Evolutionary conservation across 2,329 filamentous ascomycete genomes (phyloP), one percentile per base, ranked within the genome.

Genomic region (Drechslerella coelobrocha): DNA sequence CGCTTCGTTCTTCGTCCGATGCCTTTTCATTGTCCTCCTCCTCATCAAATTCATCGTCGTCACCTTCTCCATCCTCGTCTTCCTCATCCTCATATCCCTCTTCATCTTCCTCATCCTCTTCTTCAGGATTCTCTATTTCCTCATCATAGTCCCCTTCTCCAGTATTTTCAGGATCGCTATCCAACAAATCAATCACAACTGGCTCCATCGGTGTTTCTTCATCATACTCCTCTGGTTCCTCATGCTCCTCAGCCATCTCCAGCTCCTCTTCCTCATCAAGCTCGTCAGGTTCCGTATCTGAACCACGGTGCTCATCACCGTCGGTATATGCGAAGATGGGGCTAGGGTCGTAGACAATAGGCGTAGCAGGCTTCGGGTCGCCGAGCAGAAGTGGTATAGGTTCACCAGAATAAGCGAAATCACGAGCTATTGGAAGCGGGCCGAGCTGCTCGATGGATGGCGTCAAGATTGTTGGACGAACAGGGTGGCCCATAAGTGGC

Each of bases 401-500:
- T 23, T 31, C 37, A 23, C 29, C 41, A 27, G 57, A 57, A 29
- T 69, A 69, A 37, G 65, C 65, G 27, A 69, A 69, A 41, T 69
- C 65, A 31, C 65, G 65, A 34, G 56, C 57, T 10, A 69, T 69
- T 4, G 65, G 65, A 17, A 56, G 31, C 14, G 57, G 48, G 4
- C 51, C 51, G 14, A 54, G 51, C 9, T 50, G 43, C 34, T 24
- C 19, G 17, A 29, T 29, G 21, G 31, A 55, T 63, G 14, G 51
- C 29, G 61, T 37, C 26, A 47, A 17, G 19, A 43, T 26, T 23
- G 47, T 14, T 2, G 48, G 45, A 29, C n/a, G 2, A 3, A 62
- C 52, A 1, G 65, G 57, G 34, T 41, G 53, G 27, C 65, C 57
- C 37, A 69, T 69, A 39, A 53, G 39, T 7, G 65, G 57, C 45